phyloP scores from a whole-genome alignment of 352 stramenopile genomes.

The Saprolegnia parasitica region DNA sequence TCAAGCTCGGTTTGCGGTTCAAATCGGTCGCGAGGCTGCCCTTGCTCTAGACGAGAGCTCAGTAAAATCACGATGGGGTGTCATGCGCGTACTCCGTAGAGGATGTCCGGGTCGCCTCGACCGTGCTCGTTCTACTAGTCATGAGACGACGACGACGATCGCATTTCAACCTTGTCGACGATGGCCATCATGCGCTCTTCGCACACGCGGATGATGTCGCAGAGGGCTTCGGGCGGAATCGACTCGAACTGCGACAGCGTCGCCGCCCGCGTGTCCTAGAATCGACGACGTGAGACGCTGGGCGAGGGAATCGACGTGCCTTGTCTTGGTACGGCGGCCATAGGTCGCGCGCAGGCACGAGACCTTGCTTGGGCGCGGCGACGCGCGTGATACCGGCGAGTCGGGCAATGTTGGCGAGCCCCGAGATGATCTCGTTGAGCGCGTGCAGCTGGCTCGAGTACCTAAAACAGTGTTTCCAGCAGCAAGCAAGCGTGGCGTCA shows the following conservation, averaged over 20 bases:
- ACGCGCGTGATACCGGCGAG: conserved; percentile 71
- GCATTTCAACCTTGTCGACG: conserved; percentile 45
- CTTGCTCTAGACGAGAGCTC: conserved; percentile 12
- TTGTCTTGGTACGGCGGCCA: conserved; percentile 50
- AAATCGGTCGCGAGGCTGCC: not conserved
- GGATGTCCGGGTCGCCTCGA: conserved; percentile 55
- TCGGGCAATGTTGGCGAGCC: conserved; percentile 62
- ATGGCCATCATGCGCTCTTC: conserved; percentile 62
- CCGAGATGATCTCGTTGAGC: conserved; percentile 71
- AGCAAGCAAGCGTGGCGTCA: no score
- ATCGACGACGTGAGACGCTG: not conserved
- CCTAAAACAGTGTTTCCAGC: no score
- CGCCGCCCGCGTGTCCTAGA: conserved; percentile 43
- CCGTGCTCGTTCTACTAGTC: conserved; percentile 57
- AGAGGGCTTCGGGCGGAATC: conserved; percentile 56
- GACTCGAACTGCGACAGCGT: conserved; percentile 61
- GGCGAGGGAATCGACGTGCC: not conserved
- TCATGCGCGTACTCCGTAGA: conserved; percentile 38
- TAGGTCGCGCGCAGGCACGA: conserved; percentile 48
- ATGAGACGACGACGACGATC: not conserved
- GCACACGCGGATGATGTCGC: conserved; percentile 60
- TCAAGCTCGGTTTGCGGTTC: not conserved
- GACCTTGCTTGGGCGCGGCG: conserved; percentile 49
- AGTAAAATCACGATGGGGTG: not conserved
- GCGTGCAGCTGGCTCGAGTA: conserved; percentile 48